Evolutionary conservation across 305 asterid genomes (phyloP).

Genomic region (Ilex paraguariensis): DNA sequence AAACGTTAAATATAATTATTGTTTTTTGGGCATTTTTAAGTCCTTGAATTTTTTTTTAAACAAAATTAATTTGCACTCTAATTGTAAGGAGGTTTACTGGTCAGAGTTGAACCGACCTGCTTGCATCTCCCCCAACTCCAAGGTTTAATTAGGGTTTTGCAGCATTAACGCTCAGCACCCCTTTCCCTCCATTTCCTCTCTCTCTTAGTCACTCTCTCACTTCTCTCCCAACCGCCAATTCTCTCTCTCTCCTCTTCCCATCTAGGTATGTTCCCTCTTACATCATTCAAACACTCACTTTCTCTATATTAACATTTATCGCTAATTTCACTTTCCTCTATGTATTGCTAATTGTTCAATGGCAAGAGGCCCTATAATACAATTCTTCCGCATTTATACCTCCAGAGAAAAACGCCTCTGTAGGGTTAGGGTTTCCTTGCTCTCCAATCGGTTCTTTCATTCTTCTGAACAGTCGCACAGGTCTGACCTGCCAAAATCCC

Average conservation of each 20-base stretch:
- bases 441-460: conserved; percentile 29
- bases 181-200: conserved; percentile 11
- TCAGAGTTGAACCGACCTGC: no score
- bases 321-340: no score
- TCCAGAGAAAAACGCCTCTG: conserved; percentile 18
- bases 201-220: not conserved
- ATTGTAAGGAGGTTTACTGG: no score
- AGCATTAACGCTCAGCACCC: conserved; percentile 1
- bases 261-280: not conserved
- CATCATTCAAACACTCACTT: no score
- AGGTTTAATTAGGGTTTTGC: conserved; percentile 6
- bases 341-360: conserved; percentile 17
- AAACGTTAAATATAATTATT: no score
- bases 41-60: no score
- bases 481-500: conserved; percentile 10
- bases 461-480: conserved; percentile 10
- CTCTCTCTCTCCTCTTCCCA: not conserved
- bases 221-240: not conserved
- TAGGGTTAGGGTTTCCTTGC: conserved; percentile 24
- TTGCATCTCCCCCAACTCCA: no score
- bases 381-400: conserved; percentile 41
- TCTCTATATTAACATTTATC: no score
- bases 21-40: no score
- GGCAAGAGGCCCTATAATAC: conserved; percentile 51
- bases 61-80: no score